Conservation (phyloP, 495 filamentous ascomycete genomes). For the Pyrenula aspistea region DNA sequence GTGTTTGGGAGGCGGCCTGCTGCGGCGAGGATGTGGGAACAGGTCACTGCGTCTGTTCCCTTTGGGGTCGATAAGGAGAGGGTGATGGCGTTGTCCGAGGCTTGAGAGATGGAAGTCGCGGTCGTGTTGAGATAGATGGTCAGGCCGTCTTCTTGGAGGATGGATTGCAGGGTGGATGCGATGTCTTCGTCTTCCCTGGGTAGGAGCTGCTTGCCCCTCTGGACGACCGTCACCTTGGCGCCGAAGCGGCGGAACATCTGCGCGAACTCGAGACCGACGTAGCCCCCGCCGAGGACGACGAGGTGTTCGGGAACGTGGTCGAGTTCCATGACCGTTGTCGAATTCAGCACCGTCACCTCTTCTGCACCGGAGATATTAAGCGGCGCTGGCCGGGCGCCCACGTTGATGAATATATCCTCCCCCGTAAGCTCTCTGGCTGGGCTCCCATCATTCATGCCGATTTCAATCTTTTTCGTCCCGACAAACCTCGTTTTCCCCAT, state of each 20-base stretch:
- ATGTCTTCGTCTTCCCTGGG: constrained; percentile 30
- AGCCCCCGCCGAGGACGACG: constrained; percentile 35
- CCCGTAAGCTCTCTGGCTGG: constrained; percentile 12
- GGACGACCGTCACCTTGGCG: constrained; percentile 29
- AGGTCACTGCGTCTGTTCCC: constrained; percentile 13
- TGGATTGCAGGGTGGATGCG: constrained; percentile 17
- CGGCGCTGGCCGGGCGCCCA: constrained; percentile 26
- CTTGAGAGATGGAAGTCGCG: constrained; percentile 4
- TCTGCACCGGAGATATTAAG: constrained; percentile 22
- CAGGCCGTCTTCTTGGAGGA: constrained; percentile 29
- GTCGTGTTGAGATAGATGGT: constrained; percentile 18
- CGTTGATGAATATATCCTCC: constrained; percentile 33
- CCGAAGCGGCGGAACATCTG: constrained; percentile 36
- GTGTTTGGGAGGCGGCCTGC: constrained; percentile 36
- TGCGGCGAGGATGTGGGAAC: constrained; percentile 33
- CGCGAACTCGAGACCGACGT: constrained; percentile 38
- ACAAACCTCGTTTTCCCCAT: constrained; percentile 29
- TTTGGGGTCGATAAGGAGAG: constrained; percentile 5
- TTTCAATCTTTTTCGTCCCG: constrained; percentile 16
- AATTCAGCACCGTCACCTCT: constrained; percentile 28
- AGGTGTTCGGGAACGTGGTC: constrained; percentile 32
- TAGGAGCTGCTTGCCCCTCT: constrained; percentile 26
- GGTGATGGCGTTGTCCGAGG: constrained; percentile 2
- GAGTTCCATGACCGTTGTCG: constrained; percentile 32
- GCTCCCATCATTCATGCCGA: constrained; percentile 14